Base-by-base conservation (phyloP, 2,329 filamentous ascomycete genomes). In the Botryotinia globosa region DNA sequence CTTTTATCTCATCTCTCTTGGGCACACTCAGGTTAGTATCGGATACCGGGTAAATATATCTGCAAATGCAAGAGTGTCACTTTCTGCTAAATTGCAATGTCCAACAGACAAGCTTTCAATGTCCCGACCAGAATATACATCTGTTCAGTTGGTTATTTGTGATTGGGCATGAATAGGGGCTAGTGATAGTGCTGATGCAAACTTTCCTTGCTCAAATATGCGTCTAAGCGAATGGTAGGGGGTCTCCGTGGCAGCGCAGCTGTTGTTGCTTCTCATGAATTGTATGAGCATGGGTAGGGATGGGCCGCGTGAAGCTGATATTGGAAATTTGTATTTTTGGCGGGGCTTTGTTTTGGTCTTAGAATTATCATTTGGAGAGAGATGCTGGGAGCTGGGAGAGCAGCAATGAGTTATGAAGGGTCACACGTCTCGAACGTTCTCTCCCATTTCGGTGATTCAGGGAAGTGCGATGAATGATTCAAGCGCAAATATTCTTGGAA, bases 191-290 rank as follows among this genome's bases (percentile, higher is more conserved):
- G 45, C 64, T 66, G 45, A 66, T 51, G 32, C 18, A 44, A 48
- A 48, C 22, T n/a, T 32, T 44, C 42, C 62, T 64, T 32, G 39
- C 42, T 18, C 25, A 39, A 62, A 12, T 66, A 66, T 51, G 44
- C 63, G 32, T 37, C 25, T 51, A 51, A 66, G 63, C 63, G 63
- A 66, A 66, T 51, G 29, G 32, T 39, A 66, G 44, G 44, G 63
- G 63, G 4, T 51, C 61, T n/a, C 45, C 16, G 45, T 66, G 64
- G 64, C 45, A 54, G 64, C 45, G 16, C 45, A 66, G 34, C 42
- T 54, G 37, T 54, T 66, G 64, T 54, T 66, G 64, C 64, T 66
- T 66, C n/a, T 54, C 25, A 39, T 54, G 64, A 34, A 54, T 7
- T 42, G 22, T n/a, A 62, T 62, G 61, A 18, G n/a, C 42, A 44